These are phyloP conservation scores for Lomentospora prolificans DNA, from an alignment of 2,329 filamentous ascomycete genomes.

Conservation along the genomic window DNA sequence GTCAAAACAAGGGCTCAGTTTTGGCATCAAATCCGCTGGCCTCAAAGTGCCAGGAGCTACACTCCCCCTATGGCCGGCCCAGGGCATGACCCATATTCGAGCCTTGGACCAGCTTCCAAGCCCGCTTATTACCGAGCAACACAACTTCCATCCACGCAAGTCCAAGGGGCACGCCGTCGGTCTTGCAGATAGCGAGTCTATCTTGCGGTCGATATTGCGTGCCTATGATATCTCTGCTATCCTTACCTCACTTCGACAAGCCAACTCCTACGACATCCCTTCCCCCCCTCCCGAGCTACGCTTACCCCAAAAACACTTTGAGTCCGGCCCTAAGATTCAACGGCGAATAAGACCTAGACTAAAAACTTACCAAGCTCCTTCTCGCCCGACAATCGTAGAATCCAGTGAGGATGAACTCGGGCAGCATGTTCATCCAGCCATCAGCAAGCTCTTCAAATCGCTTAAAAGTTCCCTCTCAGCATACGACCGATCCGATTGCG, in stretches of 20 bases:
- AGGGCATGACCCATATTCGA: constrained; percentile 54
- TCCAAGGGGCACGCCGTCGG: constrained; percentile 38
- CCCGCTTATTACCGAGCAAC: not conserved
- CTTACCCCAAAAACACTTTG: constrained; percentile 45
- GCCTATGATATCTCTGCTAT: constrained; percentile 19
- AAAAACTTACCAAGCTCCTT: constrained; percentile 17
- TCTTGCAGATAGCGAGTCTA: constrained; percentile 30
- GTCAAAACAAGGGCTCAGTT: constrained; percentile 26
- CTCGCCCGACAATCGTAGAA: constrained; percentile 10
- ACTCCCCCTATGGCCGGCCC: constrained; percentile 63
- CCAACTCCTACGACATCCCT: constrained; percentile 27
- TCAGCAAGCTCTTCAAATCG: constrained; percentile 48
- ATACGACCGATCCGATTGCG: constrained; percentile 71
- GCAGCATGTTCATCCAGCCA: constrained; percentile 40
- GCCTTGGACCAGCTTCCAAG: constrained; percentile 7
- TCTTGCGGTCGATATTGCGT: constrained; percentile 24
- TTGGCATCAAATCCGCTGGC: constrained; percentile 32
- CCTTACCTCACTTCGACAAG: constrained; percentile 18
- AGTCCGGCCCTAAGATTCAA: constrained; percentile 46
- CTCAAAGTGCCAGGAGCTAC: constrained; percentile 56
- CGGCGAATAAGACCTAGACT: constrained; percentile 37
- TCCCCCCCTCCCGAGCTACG: constrained; percentile 40
- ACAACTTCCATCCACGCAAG: constrained; percentile 23
- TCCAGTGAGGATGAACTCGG: constrained; percentile 27
- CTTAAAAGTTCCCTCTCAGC: constrained; percentile 59